Conservation (phyloP, 1,139 yeast genomes). For the Zygotorulaspora mrakii region DNA sequence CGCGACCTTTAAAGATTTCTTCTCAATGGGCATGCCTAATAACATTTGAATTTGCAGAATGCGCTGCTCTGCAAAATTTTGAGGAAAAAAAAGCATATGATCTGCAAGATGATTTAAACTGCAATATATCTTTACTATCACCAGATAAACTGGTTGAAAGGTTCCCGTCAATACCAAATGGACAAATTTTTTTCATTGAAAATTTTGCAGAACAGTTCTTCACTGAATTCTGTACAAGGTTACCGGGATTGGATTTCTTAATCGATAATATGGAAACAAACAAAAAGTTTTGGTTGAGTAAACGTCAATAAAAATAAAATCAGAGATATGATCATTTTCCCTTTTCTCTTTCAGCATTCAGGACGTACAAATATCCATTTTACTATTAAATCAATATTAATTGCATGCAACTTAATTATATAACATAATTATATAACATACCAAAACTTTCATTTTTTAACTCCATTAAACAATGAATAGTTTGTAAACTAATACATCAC, state of each 20-base stretch:
- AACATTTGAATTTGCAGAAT: slow-evolving; percentile 72
- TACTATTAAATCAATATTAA: background rate
- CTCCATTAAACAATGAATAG: background rate
- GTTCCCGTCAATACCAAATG: slow-evolving; percentile 55
- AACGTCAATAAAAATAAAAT: background rate
- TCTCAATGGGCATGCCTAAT: slow-evolving; percentile 83
- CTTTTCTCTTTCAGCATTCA: too few relatives aligned
- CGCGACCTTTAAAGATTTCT: slow-evolving; percentile 71
- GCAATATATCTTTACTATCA: slow-evolving; percentile 21
- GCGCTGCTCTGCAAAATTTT: slow-evolving; percentile 42
- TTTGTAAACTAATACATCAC: slow-evolving; percentile 1
- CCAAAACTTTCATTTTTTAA: background rate
- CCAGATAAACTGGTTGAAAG: slow-evolving; percentile 33
- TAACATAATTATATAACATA: slow-evolving; percentile 4
- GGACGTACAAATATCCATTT: too few relatives aligned
- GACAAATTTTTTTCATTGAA: slow-evolving; percentile 82
- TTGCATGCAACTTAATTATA: slow-evolving; percentile 5
- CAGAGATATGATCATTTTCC: slow-evolving; percentile 5
- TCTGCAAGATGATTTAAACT: slow-evolving; percentile 3
- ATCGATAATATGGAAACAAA: slow-evolving; percentile 40
- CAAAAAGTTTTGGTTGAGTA: slow-evolving; percentile 41
- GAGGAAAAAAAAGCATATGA: slow-evolving; percentile 20
- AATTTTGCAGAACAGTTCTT: slow-evolving; percentile 79
- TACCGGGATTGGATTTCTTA: slow-evolving; percentile 57
- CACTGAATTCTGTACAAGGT: slow-evolving; percentile 52